Evolutionary conservation across 2,329 filamentous ascomycete genomes (phyloP), one percentile per base, ranked within the genome.

Genomic region (Nemania sp.): DNA sequence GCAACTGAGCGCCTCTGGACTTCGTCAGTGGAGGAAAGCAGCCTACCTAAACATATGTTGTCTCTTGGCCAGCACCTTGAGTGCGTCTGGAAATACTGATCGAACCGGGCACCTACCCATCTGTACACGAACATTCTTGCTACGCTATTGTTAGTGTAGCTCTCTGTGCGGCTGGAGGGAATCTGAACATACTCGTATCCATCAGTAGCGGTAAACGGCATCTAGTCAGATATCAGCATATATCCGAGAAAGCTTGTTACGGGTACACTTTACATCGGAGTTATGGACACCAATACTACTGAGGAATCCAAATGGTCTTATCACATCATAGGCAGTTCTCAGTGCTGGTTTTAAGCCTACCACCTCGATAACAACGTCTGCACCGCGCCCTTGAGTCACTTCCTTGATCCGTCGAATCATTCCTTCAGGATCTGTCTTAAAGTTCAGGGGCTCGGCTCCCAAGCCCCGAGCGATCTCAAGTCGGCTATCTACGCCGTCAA

Each of bases 381-480:
- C 91, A 6, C 92, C 92, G 33, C 92, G 80, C 6, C 91, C 91
- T 14, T 88, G 79, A 0, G 90, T 94, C 42, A 86, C 81, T 62
- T 89, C 87, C 66, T 84, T 84, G 48, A 96, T 85, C 48, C 87
- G 81, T 62, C 80, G 78, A 50, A 85, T 74, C 69, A 95, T 79
- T 3, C 79, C 83, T 33, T 86, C 82, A 42, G 79, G 79, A 56
- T 90, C 82, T 2, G 76, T 83, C 66, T 80, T 73, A 71, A 93
- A 93, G 69, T 96, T 92, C 72, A 91, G 84, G 0, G 90, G 86
- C 71, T 93, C 90, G 2, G 90, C 92, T 2, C 91, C 91, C 1
- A 96, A 76, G 2, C 76, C 79, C 68, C 78, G 81, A 20, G 91
- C 92, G 36, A 90, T 77, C 47, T 88, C 84, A 36, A 97, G 78